Evolutionary conservation across 352 stramenopile genomes (phyloP).

Genomic region (Globisporangium echinulatum): DNA sequence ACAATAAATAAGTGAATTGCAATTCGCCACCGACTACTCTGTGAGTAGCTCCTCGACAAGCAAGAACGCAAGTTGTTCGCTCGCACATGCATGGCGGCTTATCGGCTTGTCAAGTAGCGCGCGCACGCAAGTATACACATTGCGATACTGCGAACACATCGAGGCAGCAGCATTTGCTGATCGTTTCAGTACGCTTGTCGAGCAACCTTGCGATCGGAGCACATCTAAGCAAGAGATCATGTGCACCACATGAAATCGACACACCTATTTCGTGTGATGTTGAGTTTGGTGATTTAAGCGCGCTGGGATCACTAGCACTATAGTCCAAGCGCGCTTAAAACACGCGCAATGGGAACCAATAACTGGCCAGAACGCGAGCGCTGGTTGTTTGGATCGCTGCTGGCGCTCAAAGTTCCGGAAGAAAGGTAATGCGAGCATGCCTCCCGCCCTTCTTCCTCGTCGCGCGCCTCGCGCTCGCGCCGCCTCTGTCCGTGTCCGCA

Average conservation of each 20-base stretch:
- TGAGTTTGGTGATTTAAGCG: constrained; percentile 16
- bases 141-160: not conserved
- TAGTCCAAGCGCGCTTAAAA: constrained; percentile 11
- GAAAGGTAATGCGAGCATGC: constrained; percentile 13
- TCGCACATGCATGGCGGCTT: too few species aligned
- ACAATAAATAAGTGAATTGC: too few species aligned
- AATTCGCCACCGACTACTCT: too few species aligned
- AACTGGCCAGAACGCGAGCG: constrained; percentile 31
- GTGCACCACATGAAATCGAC: constrained; percentile 2
- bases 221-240: not conserved
- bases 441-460: not conserved
- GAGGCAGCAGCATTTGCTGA: too few species aligned
- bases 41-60: too few species aligned
- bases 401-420: constrained; percentile 22
- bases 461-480: not conserved
- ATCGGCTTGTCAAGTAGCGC: not conserved
- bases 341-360: constrained; percentile 8
- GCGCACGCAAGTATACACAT: not conserved
- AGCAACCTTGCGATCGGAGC: too few species aligned
- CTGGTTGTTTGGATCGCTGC: constrained; percentile 39
- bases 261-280: not conserved
- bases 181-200: too few species aligned
- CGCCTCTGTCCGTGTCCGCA: not conserved
- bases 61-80: too few species aligned
- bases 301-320: constrained; percentile 1